Evolutionary conservation across 129 eudicot genomes (phyloP).

Genomic region (Helichrysum umbraculigerum): DNA sequence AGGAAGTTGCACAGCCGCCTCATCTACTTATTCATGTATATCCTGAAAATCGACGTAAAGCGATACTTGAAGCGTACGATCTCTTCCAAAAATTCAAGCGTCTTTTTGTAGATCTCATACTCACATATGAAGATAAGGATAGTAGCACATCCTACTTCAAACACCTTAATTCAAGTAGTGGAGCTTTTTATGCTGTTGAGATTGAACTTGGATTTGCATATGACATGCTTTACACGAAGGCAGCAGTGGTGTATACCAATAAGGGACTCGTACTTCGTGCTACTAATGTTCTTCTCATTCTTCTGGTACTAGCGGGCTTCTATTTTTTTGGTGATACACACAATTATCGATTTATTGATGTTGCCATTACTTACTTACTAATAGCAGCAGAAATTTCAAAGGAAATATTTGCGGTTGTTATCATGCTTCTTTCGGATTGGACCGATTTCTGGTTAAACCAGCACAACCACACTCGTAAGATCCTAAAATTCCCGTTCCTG

Average conservation of each 20-base stretch:
- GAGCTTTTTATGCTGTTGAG: slow-evolving; percentile 47
- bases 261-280: slow-evolving; percentile 35
- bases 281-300: slow-evolving; percentile 18
- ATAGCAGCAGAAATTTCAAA: slow-evolving; percentile 28
- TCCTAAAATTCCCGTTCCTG: slow-evolving; percentile 2
- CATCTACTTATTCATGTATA: slow-evolving; percentile 5
- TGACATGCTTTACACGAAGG: slow-evolving; percentile 57
- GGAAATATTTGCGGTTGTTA: slow-evolving; percentile 33
- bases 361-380: slow-evolving; percentile 41
- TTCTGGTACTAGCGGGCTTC: slow-evolving; percentile 25
- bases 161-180: background rate
- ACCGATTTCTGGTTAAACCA: slow-evolving; percentile 39
- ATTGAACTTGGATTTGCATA: slow-evolving; percentile 53
- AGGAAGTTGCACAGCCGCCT: slow-evolving; percentile 32
- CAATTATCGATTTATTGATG: slow-evolving; percentile 28
- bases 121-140: slow-evolving; percentile 55
- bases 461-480: slow-evolving; percentile 23
- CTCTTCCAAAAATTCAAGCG: slow-evolving; percentile 33
- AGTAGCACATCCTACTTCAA: slow-evolving; percentile 34
- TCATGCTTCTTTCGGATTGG: slow-evolving; percentile 48
- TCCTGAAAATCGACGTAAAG: background rate
- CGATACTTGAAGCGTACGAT: slow-evolving; percentile 27
- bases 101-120: slow-evolving; percentile 56
- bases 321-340: slow-evolving; percentile 2
- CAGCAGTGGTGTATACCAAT: slow-evolving; percentile 32